Evolutionary conservation across 2,329 filamentous ascomycete species (phyloP), one percentile per base, ranked within the genome.

Genomic region (Cordyceps tenuipes): DNA sequence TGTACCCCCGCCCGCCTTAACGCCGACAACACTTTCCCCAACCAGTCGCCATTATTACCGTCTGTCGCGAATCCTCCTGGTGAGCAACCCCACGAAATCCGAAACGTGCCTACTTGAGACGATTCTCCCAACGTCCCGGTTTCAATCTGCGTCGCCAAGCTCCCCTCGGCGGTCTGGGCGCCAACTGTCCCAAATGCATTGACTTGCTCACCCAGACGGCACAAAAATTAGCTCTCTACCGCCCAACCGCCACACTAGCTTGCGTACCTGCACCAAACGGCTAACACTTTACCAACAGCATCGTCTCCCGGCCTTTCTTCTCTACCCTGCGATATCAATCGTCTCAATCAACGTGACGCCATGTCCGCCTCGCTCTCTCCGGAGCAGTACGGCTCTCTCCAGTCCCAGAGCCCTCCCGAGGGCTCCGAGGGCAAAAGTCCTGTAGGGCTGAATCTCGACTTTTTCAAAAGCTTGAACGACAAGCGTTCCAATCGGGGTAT

Each of bases 401-500:
- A 67, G 51, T 68, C 66, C 19, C 66, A 67, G 39, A 63, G 64
- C 57, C 66, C 66, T 3, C 64, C 64, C 34, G 70, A 68, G 21
- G 62, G 62, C 46, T 63, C 66, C 9, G 67, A 71, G 17, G 68
- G 64, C 51, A 74, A 70, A 60, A 67, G 73, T 48, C 73, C 76
- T 1, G 66, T 75, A 50, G 74, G 75, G 17, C 71, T 85, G 63
- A 84, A 82, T 63, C 73, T 86, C 59, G 77, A 77, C 19, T 86
- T 89, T 62, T 81, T 89, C 72, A 91, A 86, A 72, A 84, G 75
- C 65, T 77, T 87, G 63, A 81, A 77, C 56, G 88, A 90, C 60
- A 94, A 91, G 76, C 90, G 86, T 70, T 83, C 82, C 13, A 91
- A 88, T n/a, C 81, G 88, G 80, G 88, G 89, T 90, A 74, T 68